Base-by-base conservation (phyloP, 176 grass and related monocot genomes). In the Lolium perenne region DNA sequence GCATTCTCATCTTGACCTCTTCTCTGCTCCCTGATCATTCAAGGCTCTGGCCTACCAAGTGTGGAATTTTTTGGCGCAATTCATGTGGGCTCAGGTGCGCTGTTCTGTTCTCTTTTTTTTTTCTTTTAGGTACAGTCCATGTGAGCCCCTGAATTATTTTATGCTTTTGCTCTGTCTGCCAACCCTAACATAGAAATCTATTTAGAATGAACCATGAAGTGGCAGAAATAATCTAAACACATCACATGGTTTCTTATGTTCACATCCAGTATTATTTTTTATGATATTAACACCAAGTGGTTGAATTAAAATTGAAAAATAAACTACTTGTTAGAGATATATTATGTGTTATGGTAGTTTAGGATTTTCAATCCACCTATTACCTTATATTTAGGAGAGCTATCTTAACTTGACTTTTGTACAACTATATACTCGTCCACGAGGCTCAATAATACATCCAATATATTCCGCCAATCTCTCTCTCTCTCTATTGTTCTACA, bases 1-100 rank as follows among this genome's bases (percentile, higher is more conserved):
- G 55, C 17, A 55, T 86, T 56, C 20, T 55, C 25, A 59, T 0
- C 56, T 71, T 49, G 77, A 67, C 48, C 18, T 35, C 8, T 51
- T 69, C 61, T 64, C 48, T 20, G 63, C 55, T 72, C 17, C 38
- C 60, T 35, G 26, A 35, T 35, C 32, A 35, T 78, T 86, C 45
- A 64, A 78, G 63, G 55, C 10, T 38, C 21, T 20, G 46, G 61
- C 76, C 51, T 67, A 20, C 85, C 38, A 3, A 74, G 69, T 21
- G 76, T 54, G 80, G 80, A 87, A 73, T 62, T 75, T 82, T 0
- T 90, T 55, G 74, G 16, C 18, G 40, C 80, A 40, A 2, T 8
- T 26, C 18, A 7, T 25, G 54, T 66, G 73, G 65, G 65, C 13
- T 87, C 66, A 40, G 43, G 18, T 25, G 80, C 32, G 26, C 58